A percentile compares a stretch with the other conserved stretches of the same genome.
These are phyloP conservation scores for Myriangium duriaei DNA, from an alignment of 2,329 filamentous ascomycete species.

Conservation along the genomic window DNA sequence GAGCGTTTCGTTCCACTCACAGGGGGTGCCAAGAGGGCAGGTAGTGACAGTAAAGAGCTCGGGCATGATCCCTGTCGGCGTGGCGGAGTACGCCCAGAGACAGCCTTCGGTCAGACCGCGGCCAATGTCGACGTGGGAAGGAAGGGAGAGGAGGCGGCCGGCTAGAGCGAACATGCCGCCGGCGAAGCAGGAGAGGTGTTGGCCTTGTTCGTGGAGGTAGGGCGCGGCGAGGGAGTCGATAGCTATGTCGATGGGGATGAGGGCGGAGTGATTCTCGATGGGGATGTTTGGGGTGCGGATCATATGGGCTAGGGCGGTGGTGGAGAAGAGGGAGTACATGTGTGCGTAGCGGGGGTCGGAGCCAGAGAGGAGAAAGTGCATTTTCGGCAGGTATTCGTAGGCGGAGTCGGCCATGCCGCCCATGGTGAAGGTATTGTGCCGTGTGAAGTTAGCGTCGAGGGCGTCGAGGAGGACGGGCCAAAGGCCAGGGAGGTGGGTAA, in stretches of 20 bases:
- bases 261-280: conserved; percentile 30
- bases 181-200: conserved; percentile 48
- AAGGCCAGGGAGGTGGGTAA: conserved; percentile 34
- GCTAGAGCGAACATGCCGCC: conserved; percentile 52
- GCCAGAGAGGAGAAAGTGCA: conserved; percentile 36
- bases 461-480: conserved; percentile 36
- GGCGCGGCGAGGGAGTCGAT: conserved; percentile 16
- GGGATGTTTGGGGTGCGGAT: conserved; percentile 39
- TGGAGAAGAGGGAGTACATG: conserved; percentile 43
- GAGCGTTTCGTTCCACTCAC: conserved; percentile 41
- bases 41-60: conserved; percentile 43
- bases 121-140: conserved; percentile 43
- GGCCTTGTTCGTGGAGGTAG: conserved; percentile 37
- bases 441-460: conserved; percentile 27
- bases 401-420: conserved; percentile 25
- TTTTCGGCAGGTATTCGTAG: conserved; percentile 35
- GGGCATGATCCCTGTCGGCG: conserved; percentile 48
- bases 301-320: conserved; percentile 31
- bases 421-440: conserved; percentile 26
- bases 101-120: conserved; percentile 47
- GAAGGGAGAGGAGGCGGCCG: conserved; percentile 43
- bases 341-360: conserved; percentile 34
- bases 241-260: conserved; percentile 33
- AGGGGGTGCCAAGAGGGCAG: conserved; percentile 32
- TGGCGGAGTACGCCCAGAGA: conserved; percentile 49